Base-by-base conservation (phyloP, 2,329 filamentous ascomycete genomes). In the Hymenoscyphus albidus region DNA sequence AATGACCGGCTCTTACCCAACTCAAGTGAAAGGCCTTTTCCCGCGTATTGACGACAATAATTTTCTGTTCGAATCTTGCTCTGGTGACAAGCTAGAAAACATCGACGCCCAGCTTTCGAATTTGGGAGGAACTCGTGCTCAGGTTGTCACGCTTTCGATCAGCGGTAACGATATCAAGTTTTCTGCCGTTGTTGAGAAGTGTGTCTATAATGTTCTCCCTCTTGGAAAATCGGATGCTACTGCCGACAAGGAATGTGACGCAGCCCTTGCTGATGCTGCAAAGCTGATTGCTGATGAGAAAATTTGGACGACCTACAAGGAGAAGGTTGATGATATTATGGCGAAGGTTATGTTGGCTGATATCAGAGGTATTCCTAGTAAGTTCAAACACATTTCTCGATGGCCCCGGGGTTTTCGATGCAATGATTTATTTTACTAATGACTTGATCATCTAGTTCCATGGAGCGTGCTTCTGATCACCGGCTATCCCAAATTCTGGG, bases 101-200 rank as follows among this genome's bases (percentile, higher is more conserved):
- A 40, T 59, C 18, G 39, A 44, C 39, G n/a, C n/a, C 4, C 58
- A 59, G 22, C n/a, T 59, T 18, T 22, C 38, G 16, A 59, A 59
- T 12, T 18, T 59, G 35, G 39, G n/a, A 5, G 40, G 38, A 18
- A 22, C 32, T 5, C n/a, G 18, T 22, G 35, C 22, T 12, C 38
- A 59, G 12, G 38, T 61, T 39, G 39, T 61, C 14, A 61, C 59
- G n/a, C 59, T 61, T 38, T 61, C 59, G 13, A 61, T 61, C 32
- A 55, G 59, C 27, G 59, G 59, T 14, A 61, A 61, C 27, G 59
- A 61, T 51, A 39, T 61, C 18, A 55, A 39, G 9, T 61, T 61
- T 39, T 14, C 59, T 4, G 6, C 7, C 22, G 44, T 61, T 12
- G 42, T 61, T 3, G 16, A 32, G 38, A n/a, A 31, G 2, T 61